These are phyloP conservation scores for Hordeum marinum DNA, from an alignment of 176 grass and related monocot species.

Conservation along the genomic window DNA sequence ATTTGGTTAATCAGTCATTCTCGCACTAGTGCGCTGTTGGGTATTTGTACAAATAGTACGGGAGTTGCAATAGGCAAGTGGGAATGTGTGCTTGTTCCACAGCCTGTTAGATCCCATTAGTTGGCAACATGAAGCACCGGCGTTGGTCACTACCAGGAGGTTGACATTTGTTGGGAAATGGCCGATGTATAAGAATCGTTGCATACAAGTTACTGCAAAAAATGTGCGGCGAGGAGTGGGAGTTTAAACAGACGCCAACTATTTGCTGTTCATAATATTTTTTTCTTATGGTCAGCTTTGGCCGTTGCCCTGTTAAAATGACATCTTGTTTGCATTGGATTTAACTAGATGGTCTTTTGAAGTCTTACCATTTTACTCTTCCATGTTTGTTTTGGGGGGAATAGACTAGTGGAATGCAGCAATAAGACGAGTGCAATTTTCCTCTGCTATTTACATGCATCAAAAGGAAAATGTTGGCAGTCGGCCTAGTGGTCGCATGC, in stretches of 20 bases:
- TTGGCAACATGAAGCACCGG: neutral
- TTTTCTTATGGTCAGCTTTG: neutral
- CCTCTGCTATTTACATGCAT: too few relatives aligned
- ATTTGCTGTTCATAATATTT: conserved; percentile 46
- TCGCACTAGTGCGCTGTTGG: neutral
- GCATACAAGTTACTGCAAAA: neutral
- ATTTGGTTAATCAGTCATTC: conserved; percentile 53
- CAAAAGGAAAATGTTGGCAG: too few relatives aligned
- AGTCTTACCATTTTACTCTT: neutral
- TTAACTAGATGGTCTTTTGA: neutral
- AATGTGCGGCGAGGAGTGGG: neutral
- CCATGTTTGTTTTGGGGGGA: conserved; percentile 12
- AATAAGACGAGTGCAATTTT: neutral
- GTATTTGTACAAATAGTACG: conserved; percentile 33
- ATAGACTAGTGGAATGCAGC: conserved; percentile 3
- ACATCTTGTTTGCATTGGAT: neutral
- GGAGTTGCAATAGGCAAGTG: conserved; percentile 10
- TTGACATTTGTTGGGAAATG: neutral
- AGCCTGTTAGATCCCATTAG: conserved; percentile 6
- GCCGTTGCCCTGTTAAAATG: neutral
- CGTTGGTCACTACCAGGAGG: neutral
- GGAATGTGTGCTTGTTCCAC: neutral
- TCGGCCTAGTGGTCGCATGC: too few relatives aligned
- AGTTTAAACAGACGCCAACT: conserved; percentile 3
- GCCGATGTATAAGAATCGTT: neutral